These are phyloP conservation scores for Geosmithia putterillii DNA, from an alignment of 2,329 filamentous ascomycete species.

Conservation along the genomic window DNA sequence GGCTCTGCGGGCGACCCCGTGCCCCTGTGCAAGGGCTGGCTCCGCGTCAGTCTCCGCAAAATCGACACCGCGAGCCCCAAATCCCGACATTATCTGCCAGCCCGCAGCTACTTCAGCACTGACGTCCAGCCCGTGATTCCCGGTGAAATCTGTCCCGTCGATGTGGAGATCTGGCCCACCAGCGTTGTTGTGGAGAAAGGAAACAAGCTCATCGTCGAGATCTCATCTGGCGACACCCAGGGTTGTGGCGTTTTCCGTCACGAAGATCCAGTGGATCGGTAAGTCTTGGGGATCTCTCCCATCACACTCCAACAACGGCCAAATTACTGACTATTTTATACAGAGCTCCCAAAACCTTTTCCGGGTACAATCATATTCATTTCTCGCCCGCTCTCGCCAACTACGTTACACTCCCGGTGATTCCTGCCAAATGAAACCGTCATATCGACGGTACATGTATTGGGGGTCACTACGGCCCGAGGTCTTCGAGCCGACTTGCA, in stretches of 20 bases:
- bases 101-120: constrained; percentile 41
- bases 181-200: constrained; percentile 39
- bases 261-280: constrained; percentile 33
- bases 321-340: background rate
- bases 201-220: constrained; percentile 40
- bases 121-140: constrained; percentile 42
- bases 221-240: constrained; percentile 44
- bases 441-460: too few relatives aligned
- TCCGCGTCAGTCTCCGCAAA: constrained; percentile 44
- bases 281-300: too few relatives aligned
- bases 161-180: constrained; percentile 54
- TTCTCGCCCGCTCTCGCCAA: constrained; percentile 36
- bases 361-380: constrained; percentile 38
- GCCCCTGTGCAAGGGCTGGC: constrained; percentile 52
- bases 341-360: constrained; percentile 14
- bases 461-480: too few relatives aligned
- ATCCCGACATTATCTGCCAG: constrained; percentile 33
- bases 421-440: constrained; percentile 24
- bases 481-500: too few relatives aligned
- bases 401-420: constrained; percentile 39
- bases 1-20: constrained; percentile 53
- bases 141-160: constrained; percentile 44
- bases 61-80: constrained; percentile 35
- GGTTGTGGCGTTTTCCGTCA: constrained; percentile 46
- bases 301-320: too few relatives aligned